Conservation (phyloP, 1,139 yeast species). For the Ogataea hybrid region DNA sequence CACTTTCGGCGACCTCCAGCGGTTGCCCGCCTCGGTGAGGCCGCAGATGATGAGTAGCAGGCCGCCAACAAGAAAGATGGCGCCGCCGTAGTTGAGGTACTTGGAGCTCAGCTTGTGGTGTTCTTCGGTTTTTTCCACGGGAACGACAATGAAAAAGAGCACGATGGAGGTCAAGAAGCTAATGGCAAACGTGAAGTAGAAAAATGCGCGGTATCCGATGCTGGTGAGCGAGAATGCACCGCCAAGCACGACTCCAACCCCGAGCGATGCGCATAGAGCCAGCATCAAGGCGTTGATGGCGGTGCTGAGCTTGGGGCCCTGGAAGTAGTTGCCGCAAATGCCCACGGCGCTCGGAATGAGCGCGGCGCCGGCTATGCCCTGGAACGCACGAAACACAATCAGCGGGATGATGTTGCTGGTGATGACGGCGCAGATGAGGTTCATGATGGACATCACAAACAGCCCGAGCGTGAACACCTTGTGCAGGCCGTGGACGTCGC, state of each 20-base stretch:
- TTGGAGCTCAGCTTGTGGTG: conserved; percentile 18
- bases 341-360: conserved; percentile 35
- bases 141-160: conserved; percentile 26
- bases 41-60: conserved; percentile 34
- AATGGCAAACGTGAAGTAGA: conserved; percentile 32
- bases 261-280: conserved; percentile 28
- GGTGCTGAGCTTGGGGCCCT: conserved; percentile 24
- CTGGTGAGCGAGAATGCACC: conserved; percentile 35
- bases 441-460: conserved; percentile 26
- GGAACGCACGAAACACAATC: conserved; percentile 37
- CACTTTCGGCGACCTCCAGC: conserved; percentile 33
- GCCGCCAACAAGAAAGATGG: conserved; percentile 30
- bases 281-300: conserved; percentile 30
- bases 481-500: conserved; percentile 37
- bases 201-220: conserved; percentile 35
- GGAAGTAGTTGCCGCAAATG: conserved; percentile 31
- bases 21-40: conserved; percentile 35
- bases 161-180: conserved; percentile 14
- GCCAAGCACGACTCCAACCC: conserved; percentile 35
- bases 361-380: conserved; percentile 39
- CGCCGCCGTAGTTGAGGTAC: conserved; percentile 33
- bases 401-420: conserved; percentile 31
- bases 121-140: conserved; percentile 24
- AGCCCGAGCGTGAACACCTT: conserved; percentile 26
- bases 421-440: conserved; percentile 33